Percentiles rank a stretch among this genome's conserved stretches.
Evolutionary conservation across 225 moss, liverwort and hornwort genomes (phyloP).

Genomic region (Pleurozium schreberi): DNA sequence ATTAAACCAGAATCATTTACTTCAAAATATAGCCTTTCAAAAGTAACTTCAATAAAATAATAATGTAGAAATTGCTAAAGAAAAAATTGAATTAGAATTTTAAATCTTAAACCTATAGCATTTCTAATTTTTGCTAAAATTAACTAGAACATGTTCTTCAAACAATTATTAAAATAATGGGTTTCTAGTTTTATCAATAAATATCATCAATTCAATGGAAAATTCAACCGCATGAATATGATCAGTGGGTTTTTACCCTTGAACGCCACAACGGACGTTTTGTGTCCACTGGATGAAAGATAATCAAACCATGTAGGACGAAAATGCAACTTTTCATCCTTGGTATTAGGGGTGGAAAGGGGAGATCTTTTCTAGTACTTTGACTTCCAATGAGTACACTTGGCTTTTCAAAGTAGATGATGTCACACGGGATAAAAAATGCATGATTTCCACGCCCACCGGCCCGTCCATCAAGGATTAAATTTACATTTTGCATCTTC

Average conservation of each 20-base stretch:
- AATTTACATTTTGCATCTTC: neutral
- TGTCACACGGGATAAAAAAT: too few relatives aligned
- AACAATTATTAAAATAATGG: neutral
- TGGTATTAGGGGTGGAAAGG: too few relatives aligned
- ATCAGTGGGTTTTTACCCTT: neutral
- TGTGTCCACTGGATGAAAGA: too few relatives aligned
- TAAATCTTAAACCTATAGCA: fast-evolving
- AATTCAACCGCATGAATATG: neutral
- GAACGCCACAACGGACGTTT: too few relatives aligned
- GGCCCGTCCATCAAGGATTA: too few relatives aligned
- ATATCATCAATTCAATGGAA: neutral
- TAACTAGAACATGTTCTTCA: fast-evolving
- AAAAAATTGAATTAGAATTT: neutral
- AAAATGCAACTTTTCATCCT: too few relatives aligned
- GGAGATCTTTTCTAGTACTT: too few relatives aligned
- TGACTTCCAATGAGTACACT: too few relatives aligned
- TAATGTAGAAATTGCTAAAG: neutral
- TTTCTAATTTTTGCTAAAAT: neutral
- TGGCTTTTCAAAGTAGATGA: too few relatives aligned
- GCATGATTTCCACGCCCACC: too few relatives aligned
- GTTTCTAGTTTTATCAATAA: neutral
- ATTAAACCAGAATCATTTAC: neutral
- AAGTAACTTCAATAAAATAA: neutral
- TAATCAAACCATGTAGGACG: too few relatives aligned
- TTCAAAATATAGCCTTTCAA: neutral